phyloP scores from a whole-genome alignment of 345 rosid genomes.

The Gossypium sturtianum region DNA sequence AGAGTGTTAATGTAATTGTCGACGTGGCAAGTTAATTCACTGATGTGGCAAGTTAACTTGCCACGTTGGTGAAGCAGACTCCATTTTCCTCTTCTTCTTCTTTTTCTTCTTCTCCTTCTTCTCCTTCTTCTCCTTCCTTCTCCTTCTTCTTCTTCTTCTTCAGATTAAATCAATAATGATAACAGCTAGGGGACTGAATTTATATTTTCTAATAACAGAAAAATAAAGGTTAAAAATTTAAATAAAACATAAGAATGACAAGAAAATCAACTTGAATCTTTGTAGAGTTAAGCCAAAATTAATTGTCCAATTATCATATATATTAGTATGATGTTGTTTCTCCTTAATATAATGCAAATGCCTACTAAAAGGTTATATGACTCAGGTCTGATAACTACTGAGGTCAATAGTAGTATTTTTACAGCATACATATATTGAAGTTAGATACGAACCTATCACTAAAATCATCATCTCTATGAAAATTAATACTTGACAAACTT shows the following conservation, averaged over 20 bases:
- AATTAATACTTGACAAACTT: background rate
- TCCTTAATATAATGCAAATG: background rate
- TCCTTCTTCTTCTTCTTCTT: too few species aligned
- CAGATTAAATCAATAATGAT: too few species aligned
- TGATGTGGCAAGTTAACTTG: too few species aligned
- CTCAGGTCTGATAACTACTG: background rate
- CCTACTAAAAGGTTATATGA: background rate
- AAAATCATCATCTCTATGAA: background rate
- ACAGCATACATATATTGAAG: background rate
- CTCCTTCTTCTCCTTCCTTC: too few species aligned
- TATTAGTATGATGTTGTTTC: background rate
- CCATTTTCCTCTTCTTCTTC: too few species aligned
- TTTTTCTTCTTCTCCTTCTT: too few species aligned
- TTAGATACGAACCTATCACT: background rate
- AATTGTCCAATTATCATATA: background rate
- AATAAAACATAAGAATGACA: background rate
- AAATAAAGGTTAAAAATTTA: background rate
- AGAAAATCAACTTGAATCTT: background rate
- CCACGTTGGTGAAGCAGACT: too few species aligned
- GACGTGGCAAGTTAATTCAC: too few species aligned
- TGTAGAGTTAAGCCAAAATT: background rate
- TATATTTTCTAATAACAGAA: background rate
- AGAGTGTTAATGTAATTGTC: too few species aligned
- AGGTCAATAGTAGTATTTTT: background rate
- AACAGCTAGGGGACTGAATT: background rate